Conservation (phyloP, 306 rosid species). For the Vicia faba region DNA sequence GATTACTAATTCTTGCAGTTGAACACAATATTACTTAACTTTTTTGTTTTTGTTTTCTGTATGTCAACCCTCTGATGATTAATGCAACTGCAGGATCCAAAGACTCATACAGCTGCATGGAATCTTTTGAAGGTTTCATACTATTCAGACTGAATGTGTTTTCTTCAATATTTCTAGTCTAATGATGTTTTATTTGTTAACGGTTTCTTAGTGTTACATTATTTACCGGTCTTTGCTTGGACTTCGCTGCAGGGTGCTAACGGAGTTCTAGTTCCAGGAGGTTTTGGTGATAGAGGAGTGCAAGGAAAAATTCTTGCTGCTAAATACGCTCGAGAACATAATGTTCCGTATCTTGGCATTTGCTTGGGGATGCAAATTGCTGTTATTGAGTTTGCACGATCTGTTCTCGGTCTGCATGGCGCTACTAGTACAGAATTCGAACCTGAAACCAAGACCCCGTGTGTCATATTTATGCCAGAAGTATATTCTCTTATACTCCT, state of each 20-base stretch:
- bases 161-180: constrained; percentile 16
- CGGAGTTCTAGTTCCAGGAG: constrained; percentile 94
- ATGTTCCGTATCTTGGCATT: constrained; percentile 84
- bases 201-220: constrained; percentile 23
- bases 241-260: constrained; percentile 72
- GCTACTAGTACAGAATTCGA: constrained; percentile 88
- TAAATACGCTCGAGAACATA: constrained; percentile 77
- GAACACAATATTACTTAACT: constrained; percentile 7
- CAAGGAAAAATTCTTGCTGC: constrained; percentile 94
- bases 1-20: constrained; percentile 32
- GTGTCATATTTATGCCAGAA: constrained; percentile 95
- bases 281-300: constrained; percentile 94
- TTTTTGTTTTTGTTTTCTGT: constrained; percentile 2
- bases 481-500: constrained; percentile 38
- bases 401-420: constrained; percentile 76
- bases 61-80: constrained; percentile 25
- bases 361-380: constrained; percentile 96
- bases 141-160: constrained; percentile 20
- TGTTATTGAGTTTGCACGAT: constrained; percentile 83
- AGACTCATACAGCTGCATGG: constrained; percentile 69
- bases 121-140: constrained; percentile 70
- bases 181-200: not conserved
- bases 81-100: constrained; percentile 60
- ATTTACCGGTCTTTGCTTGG: constrained; percentile 21
- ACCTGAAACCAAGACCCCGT: constrained; percentile 71